phyloP scores from a whole-genome alignment of 2,329 filamentous ascomycete species.

The Penicillium sp. region DNA sequence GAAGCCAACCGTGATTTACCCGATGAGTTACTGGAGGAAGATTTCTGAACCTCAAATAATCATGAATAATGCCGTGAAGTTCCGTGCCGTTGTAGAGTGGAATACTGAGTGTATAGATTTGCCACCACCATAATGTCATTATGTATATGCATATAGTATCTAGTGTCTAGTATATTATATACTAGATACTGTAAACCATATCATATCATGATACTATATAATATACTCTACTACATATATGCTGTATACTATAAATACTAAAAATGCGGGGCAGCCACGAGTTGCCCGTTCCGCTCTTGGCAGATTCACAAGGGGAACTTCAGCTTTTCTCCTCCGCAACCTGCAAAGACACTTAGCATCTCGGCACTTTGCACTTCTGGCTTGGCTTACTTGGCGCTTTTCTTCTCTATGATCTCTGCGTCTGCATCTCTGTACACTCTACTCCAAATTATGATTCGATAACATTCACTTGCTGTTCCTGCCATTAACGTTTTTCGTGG shows the following conservation, averaged over 20 bases:
- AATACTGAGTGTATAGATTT: too few relatives aligned
- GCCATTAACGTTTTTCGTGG: constrained; percentile 1
- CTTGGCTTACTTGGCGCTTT: background rate
- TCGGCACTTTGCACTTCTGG: background rate
- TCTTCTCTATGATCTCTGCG: background rate
- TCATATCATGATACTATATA: background rate
- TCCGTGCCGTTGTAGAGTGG: too few relatives aligned
- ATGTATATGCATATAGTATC: too few relatives aligned
- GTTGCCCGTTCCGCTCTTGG: too few relatives aligned
- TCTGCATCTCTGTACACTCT: background rate
- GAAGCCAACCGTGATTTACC: constrained; percentile 27
- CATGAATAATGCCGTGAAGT: constrained; percentile 1
- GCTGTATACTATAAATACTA: too few relatives aligned
- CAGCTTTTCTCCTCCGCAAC: background rate
- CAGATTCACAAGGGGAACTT: too few relatives aligned
- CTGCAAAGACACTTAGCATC: too few relatives aligned
- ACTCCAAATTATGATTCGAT: constrained; percentile 41
- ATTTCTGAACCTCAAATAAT: constrained; percentile 18
- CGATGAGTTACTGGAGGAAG: constrained; percentile 34
- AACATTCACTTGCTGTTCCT: constrained; percentile 36
- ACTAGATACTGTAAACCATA: too few relatives aligned
- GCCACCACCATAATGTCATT: too few relatives aligned
- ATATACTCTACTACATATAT: background rate
- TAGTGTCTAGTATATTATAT: too few relatives aligned
- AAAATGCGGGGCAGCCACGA: too few relatives aligned